Conservation (phyloP, 139 green algal species). For the Choricystis sp. region DNA sequence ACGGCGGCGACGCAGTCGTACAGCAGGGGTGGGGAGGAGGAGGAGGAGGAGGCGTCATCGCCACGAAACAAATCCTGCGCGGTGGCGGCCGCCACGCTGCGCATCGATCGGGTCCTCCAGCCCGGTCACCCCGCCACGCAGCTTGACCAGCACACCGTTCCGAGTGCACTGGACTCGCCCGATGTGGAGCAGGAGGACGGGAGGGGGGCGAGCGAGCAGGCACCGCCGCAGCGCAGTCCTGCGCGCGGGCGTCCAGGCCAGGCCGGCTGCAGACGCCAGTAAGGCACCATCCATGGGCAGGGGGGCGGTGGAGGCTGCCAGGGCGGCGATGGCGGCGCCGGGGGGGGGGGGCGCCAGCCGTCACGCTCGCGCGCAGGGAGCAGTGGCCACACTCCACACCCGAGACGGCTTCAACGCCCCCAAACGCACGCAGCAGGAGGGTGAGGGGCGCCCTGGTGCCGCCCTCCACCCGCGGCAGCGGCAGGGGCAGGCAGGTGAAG, state of each 20-base stretch:
- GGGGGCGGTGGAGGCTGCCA: no score
- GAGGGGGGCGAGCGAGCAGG: not conserved
- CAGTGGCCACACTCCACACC: conserved; percentile 1
- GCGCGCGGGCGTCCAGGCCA: not conserved
- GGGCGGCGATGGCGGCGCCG: no score
- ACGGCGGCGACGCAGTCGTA: not conserved
- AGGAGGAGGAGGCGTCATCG: no score
- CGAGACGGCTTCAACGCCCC: not conserved
- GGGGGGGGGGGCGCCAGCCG: no score
- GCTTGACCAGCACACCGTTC: no score
- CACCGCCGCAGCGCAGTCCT: not conserved
- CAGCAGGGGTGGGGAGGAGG: not conserved
- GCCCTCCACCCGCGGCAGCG: not conserved
- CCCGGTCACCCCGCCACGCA: no score
- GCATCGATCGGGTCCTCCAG: no score
- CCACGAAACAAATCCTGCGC: no score
- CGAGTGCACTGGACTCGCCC: no score
- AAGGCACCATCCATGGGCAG: no score
- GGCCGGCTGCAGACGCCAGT: no score
- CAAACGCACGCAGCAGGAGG: not conserved
- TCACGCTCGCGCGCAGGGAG: not conserved
- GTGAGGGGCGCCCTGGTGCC: not conserved
- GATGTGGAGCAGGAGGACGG: not conserved
- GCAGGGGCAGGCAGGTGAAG: conserved; percentile 2
- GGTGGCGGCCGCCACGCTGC: no score